Base-by-base conservation (phyloP, 148 eudicot species). In the Amaranthus hypochondriacus region DNA sequence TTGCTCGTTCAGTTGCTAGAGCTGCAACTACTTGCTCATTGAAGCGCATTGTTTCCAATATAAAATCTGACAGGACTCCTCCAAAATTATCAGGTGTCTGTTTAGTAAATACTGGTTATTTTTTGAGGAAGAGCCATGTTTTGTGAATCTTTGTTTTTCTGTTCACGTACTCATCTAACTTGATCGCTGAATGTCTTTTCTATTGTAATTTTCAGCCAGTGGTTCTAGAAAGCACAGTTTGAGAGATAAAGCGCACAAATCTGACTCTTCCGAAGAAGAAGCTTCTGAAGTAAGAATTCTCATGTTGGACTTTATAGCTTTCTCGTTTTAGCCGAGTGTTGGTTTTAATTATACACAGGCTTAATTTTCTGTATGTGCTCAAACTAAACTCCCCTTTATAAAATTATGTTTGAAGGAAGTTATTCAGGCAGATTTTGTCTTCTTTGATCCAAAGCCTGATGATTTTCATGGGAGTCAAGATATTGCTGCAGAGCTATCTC, bases 381-480 rank as follows among this genome's bases (percentile, higher is more conserved):
- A 78, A 39, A 52, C 11, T 56, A 5, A 50, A 15, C 7, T 61
- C 39, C 43, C 54, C 43, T 12, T 44, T 6, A 4, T 84, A 59
- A 3, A 48, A 6, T 75, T 49, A 73, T 70, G 49, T 79, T 49
- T 5, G 18, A 69, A 94, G 96, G 97, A 88, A 75, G 78, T 70
- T 73, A 81, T 95, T 77, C 97, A 95, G 83, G 96, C 97, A 73
- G 96, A 95, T 79, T 95, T 95, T 84, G 99, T 83, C 68, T 95
- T 95, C 86, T 95, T 92, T 85, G 99, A 95, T 77, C 97, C 96
- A 4, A 95, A 95, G 84, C 89, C 90, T 61, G 83, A 81, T 70
- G 96, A 95, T 75, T 95, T 95, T 73, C 99, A 92, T 72, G 97
- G 97, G 97, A 69, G 90, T 89, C 66, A 90, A 92, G 86, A 84